A percentile compares a stretch with the other conserved stretches of the same genome.
Evolutionary conservation across 371 early-diverging fungal genomes (phyloP).

Genomic region (Chytridiales sp.): DNA sequence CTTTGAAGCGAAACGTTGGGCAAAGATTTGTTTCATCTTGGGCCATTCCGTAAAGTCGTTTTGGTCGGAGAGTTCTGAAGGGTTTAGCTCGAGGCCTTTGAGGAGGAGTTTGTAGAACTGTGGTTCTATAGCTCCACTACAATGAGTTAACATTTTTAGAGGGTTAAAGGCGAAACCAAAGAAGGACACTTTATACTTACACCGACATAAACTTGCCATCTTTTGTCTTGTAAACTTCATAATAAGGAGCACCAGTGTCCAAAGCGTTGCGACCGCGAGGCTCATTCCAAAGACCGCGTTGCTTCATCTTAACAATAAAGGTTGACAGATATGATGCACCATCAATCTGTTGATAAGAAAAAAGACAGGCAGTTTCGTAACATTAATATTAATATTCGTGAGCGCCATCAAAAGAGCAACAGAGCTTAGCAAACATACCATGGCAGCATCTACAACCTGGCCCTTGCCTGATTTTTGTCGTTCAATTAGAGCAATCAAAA

Average conservation of each 20-base stretch:
- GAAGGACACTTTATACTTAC: slow-evolving; percentile 37
- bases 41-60: slow-evolving; percentile 58
- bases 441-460: slow-evolving; percentile 68
- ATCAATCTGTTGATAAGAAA: slow-evolving; percentile 43
- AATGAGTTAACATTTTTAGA: too few species aligned
- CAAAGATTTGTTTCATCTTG: slow-evolving; percentile 52
- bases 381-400: too few species aligned
- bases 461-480: slow-evolving; percentile 64
- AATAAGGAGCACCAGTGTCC: slow-evolving; percentile 74
- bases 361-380: background rate
- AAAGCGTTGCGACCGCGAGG: slow-evolving; percentile 64
- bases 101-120: slow-evolving; percentile 65
- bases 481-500: slow-evolving; percentile 66
- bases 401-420: too few species aligned
- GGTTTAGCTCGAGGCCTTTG: slow-evolving; percentile 53
- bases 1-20: slow-evolving; percentile 52
- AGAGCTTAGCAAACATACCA: too few species aligned
- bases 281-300: slow-evolving; percentile 55
- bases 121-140: slow-evolving; percentile 69
- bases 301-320: slow-evolving; percentile 61
- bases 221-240: slow-evolving; percentile 68
- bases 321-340: slow-evolving; percentile 57
- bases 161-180: background rate
- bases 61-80: slow-evolving; percentile 45
- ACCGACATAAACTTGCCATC: slow-evolving; percentile 69